Conservation (phyloP, 2,329 filamentous ascomycete species). For the Ascosphaera acerosa region DNA sequence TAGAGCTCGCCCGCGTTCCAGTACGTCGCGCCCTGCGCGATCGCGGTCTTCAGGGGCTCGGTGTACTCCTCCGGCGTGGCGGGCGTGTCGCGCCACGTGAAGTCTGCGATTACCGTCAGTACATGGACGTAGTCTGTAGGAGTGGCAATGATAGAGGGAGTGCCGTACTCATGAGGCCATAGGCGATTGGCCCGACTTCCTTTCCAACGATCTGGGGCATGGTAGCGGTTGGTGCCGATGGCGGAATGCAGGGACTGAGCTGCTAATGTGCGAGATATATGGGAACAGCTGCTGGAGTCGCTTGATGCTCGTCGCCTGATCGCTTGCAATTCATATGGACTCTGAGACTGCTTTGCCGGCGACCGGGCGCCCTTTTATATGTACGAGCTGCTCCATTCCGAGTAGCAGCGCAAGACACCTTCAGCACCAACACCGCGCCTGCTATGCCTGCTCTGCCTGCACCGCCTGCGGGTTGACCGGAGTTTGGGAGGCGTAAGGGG, state of each 20-base stretch:
- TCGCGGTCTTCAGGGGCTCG: constrained; percentile 23
- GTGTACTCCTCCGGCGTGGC: constrained; percentile 5
- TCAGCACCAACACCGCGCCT: too few relatives aligned
- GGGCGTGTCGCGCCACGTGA: constrained; percentile 8
- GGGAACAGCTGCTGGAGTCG: not conserved
- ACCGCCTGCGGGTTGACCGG: too few relatives aligned
- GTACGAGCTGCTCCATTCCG: too few relatives aligned
- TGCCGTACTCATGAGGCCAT: constrained; percentile 9
- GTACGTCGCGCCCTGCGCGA: constrained; percentile 13
- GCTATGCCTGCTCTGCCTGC: too few relatives aligned
- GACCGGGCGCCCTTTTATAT: too few relatives aligned
- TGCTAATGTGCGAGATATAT: not conserved
- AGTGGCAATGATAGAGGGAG: too few relatives aligned
- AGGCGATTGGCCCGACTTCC: constrained; percentile 7
- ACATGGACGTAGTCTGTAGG: not conserved
- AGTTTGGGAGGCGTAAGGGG: too few relatives aligned
- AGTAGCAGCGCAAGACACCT: too few relatives aligned
- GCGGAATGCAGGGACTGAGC: not conserved
- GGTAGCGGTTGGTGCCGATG: not conserved
- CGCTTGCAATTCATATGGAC: too few relatives aligned
- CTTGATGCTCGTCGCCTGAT: too few relatives aligned
- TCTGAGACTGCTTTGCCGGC: too few relatives aligned
- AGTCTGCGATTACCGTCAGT: constrained; percentile 4
- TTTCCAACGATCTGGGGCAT: constrained; percentile 7
- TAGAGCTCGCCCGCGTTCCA: constrained; percentile 15